phyloP scores from a whole-genome alignment of 2,329 filamentous ascomycete genomes.

The Sporothrix pseudoabietina region DNA sequence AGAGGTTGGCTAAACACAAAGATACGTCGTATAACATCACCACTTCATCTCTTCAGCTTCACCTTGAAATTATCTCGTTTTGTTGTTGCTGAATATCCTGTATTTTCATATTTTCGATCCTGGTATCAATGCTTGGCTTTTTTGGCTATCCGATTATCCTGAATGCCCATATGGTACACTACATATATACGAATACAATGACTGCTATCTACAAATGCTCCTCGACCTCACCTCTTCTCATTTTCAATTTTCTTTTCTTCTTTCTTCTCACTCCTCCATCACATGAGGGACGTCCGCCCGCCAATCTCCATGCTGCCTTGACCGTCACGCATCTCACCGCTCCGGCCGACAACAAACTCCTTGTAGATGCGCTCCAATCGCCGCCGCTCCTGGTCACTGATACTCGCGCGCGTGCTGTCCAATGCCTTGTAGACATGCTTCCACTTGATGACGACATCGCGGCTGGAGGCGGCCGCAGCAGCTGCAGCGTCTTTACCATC shows the following conservation, averaged over 20 bases:
- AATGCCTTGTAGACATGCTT: slow-evolving; percentile 79
- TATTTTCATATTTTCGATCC: neutral
- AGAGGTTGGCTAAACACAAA: neutral
- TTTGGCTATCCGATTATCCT: neutral
- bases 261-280: slow-evolving; percentile 4
- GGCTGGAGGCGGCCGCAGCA: slow-evolving; percentile 27
- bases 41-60: neutral
- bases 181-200: slow-evolving; percentile 20
- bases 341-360: slow-evolving; percentile 90
- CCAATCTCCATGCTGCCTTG: slow-evolving; percentile 91
- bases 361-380: slow-evolving; percentile 79
- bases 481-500: slow-evolving; percentile 21
- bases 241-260: neutral
- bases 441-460: slow-evolving; percentile 81
- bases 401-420: slow-evolving; percentile 75
- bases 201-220: neutral
- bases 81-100: neutral
- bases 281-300: slow-evolving; percentile 93
- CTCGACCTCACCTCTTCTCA: neutral
- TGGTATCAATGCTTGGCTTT: slow-evolving; percentile 4
- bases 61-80: neutral
- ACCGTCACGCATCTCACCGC: slow-evolving; percentile 92
- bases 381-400: slow-evolving; percentile 73
- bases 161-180: slow-evolving; percentile 16
- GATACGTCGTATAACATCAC: neutral